Evolutionary conservation across 108 stramenopile species (phyloP).

Genomic region (Schizochytrium sp.): DNA sequence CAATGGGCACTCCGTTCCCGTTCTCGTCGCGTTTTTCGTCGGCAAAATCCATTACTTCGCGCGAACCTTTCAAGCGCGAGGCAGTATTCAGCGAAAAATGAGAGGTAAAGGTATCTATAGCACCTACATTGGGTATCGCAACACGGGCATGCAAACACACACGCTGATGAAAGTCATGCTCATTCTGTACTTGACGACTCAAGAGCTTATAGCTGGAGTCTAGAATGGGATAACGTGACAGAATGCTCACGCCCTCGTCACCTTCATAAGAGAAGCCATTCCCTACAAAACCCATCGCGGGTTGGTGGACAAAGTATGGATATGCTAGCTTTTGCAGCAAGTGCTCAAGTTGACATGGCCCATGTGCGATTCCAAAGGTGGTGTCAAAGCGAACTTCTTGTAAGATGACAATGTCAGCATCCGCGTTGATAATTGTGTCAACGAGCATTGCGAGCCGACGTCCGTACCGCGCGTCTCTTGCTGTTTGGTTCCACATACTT

Average conservation of each 20-base stretch:
- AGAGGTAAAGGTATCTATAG: background rate
- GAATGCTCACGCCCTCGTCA: background rate
- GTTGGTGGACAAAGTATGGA: background rate
- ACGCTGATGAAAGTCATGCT: background rate
- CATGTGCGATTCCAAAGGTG: background rate
- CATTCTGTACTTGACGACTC: background rate
- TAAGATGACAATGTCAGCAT: background rate
- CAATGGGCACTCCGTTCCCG: background rate
- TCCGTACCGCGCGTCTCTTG: background rate
- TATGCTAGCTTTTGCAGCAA: background rate
- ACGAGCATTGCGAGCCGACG: background rate
- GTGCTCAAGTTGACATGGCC: background rate
- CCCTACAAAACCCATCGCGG: background rate
- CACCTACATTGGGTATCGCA: background rate
- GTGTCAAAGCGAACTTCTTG: conserved; percentile 6
- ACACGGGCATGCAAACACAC: background rate
- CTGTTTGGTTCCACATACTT: background rate
- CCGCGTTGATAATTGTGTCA: background rate
- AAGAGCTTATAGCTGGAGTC: background rate
- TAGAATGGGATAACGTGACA: background rate
- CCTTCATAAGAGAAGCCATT: background rate
- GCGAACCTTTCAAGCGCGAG: background rate
- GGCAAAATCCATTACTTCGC: background rate
- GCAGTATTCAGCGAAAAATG: background rate
- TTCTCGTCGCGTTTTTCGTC: background rate